A percentile compares a stretch with the other conserved stretches of the same genome.
phyloP scores from a whole-genome alignment of 2,329 filamentous ascomycete genomes.

The Epicoccum nigrum region DNA sequence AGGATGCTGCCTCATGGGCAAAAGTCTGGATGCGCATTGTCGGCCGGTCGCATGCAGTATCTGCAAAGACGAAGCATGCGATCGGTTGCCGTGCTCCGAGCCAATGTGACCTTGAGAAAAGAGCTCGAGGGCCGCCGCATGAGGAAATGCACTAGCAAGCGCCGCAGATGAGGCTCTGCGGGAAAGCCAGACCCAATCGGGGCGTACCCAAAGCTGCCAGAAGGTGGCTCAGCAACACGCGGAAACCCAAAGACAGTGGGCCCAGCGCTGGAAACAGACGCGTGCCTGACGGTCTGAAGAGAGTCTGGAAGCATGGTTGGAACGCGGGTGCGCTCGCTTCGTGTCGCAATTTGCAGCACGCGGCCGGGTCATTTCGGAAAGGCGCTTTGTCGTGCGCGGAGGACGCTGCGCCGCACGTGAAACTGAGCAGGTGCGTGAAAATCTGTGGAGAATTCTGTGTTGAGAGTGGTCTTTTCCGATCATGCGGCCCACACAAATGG shows the following conservation, averaged over 20 bases:
- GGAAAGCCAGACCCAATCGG: conserved; percentile 17
- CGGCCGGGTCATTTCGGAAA: conserved; percentile 14
- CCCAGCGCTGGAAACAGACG: conserved; percentile 4
- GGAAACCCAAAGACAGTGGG: conserved; percentile 1
- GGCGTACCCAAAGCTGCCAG: neutral
- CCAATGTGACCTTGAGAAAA: neutral
- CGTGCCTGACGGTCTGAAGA: conserved; percentile 2
- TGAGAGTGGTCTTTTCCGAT: conserved; percentile 13
- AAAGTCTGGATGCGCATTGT: neutral
- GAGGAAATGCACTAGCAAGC: conserved; percentile 18
- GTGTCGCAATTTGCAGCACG: conserved; percentile 5
- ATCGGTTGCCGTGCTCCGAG: conserved; percentile 6
- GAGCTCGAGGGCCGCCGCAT: neutral
- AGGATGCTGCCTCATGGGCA: neutral
- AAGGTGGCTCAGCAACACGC: conserved; percentile 16
- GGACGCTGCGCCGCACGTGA: conserved; percentile 9
- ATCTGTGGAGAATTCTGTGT: conserved; percentile 7
- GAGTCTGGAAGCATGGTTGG: conserved; percentile 19
- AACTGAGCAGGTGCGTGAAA: conserved; percentile 1
- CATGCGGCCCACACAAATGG: neutral
- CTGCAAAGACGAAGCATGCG: neutral
- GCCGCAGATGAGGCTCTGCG: conserved; percentile 21
- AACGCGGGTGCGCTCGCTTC: conserved; percentile 10
- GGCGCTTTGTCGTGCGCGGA: conserved; percentile 14
- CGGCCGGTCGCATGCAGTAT: neutral